Evolutionary conservation across 2,329 filamentous ascomycete genomes (phyloP).

Genomic region (Aspergillus niger): DNA sequence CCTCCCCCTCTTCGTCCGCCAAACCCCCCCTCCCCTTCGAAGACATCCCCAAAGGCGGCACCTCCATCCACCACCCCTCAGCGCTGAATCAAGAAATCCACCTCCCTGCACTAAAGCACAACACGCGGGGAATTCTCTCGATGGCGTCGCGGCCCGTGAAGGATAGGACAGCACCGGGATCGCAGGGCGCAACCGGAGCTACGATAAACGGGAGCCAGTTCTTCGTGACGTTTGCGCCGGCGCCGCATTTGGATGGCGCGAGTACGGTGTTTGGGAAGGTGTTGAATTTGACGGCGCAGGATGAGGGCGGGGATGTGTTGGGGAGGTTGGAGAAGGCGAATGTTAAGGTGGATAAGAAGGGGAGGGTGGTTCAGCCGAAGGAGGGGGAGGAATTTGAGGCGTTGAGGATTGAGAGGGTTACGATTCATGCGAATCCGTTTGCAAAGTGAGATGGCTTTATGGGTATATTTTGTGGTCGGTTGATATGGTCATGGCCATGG

Average conservation of each 20-base stretch:
- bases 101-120: conserved; percentile 58
- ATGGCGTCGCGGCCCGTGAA: conserved; percentile 59
- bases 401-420: conserved; percentile 58
- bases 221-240: conserved; percentile 63
- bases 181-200: conserved; percentile 41
- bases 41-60: conserved; percentile 57
- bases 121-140: conserved; percentile 58
- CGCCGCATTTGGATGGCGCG: conserved; percentile 65
- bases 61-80: conserved; percentile 55
- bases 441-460: conserved; percentile 50
- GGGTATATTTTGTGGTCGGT: no score
- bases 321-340: conserved; percentile 61
- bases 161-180: conserved; percentile 49
- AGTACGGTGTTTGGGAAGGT: conserved; percentile 68
- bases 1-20: conserved; percentile 39
- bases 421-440: conserved; percentile 66
- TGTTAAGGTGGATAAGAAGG: conserved; percentile 64
- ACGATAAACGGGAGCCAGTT: conserved; percentile 62
- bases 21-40: conserved; percentile 47
- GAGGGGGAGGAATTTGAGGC: conserved; percentile 49
- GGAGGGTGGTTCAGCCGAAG: conserved; percentile 52
- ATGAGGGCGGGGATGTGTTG: conserved; percentile 48
- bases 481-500: not conserved
- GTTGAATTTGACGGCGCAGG: conserved; percentile 46
- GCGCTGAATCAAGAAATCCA: conserved; percentile 65